These are phyloP conservation scores for Trichoderma sp. DNA, from an alignment of 2,329 filamentous ascomycete species.

Conservation along the genomic window DNA sequence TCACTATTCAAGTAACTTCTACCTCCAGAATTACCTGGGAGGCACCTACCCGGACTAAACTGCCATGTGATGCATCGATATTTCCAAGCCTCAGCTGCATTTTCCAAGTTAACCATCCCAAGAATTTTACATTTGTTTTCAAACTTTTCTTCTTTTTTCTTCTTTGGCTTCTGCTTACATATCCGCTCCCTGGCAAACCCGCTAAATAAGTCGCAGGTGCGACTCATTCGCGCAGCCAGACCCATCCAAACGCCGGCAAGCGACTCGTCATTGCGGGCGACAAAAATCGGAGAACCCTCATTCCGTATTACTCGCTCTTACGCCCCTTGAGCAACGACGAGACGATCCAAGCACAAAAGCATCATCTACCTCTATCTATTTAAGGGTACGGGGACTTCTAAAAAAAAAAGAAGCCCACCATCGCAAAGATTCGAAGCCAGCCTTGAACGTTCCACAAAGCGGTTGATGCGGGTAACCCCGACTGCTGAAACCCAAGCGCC, in stretches of 20 bases:
- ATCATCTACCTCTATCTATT: background rate
- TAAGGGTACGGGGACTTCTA: background rate
- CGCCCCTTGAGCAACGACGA: background rate
- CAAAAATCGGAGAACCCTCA: background rate
- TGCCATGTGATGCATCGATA: background rate
- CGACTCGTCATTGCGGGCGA: slow-evolving; percentile 1
- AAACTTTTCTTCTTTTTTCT: background rate
- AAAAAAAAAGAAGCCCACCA: background rate
- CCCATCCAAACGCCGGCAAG: background rate
- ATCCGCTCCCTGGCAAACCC: background rate
- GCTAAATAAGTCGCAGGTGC: background rate
- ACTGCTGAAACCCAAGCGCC: slow-evolving; percentile 19
- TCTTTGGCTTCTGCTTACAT: background rate
- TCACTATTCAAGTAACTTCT: background rate
- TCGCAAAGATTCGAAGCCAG: background rate
- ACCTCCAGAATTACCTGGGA: background rate
- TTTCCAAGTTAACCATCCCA: background rate
- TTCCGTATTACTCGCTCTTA: slow-evolving; percentile 8
- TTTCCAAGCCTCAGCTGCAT: background rate
- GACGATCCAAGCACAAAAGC: background rate
- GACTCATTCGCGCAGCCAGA: background rate
- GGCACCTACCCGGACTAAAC: background rate
- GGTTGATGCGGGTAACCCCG: slow-evolving; percentile 18
- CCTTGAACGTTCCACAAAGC: background rate
- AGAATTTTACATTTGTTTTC: background rate